These are phyloP conservation scores for Nakazawaea molendinolei DNA, from an alignment of 805 yeast genomes.

Conservation along the genomic window DNA sequence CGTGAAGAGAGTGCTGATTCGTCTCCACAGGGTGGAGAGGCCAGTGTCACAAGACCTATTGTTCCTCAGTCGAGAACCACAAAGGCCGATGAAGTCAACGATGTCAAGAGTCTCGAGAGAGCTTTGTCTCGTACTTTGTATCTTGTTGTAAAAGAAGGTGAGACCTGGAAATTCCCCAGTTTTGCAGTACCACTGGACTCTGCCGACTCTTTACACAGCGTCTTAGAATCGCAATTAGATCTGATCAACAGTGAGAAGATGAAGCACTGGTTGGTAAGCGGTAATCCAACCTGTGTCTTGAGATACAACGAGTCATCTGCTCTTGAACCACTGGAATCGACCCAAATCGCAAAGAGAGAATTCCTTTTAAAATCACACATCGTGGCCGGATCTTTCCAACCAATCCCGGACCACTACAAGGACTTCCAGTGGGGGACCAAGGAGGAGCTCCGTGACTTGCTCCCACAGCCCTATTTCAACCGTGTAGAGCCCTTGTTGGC, in stretches of 20 bases:
- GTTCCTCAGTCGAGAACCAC: constrained; percentile 67
- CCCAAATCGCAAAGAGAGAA: constrained; percentile 38
- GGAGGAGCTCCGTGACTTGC: constrained; percentile 59
- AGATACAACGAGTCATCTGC: constrained; percentile 32
- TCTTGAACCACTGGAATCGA: too few species aligned
- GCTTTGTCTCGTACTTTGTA: constrained; percentile 74
- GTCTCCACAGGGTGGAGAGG: constrained; percentile 21
- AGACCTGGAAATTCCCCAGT: constrained; percentile 75
- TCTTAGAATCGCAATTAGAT: constrained; percentile 72
- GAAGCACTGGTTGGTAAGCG: constrained; percentile 88
- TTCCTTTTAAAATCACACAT: constrained; percentile 84
- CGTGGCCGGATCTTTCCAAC: constrained; percentile 69
- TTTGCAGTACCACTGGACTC: constrained; percentile 45
- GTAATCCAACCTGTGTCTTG: constrained; percentile 73
- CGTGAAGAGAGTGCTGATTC: constrained; percentile 38
- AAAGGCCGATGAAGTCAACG: constrained; percentile 62
- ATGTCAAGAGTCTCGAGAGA: constrained; percentile 69
- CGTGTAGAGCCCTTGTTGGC: constrained; percentile 45
- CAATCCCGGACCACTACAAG: constrained; percentile 30
- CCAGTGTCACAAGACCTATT: constrained; percentile 63
- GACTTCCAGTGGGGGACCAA: constrained; percentile 81
- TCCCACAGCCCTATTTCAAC: constrained; percentile 47
- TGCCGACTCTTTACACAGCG: constrained; percentile 61
- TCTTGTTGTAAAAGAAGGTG: constrained; percentile 48
- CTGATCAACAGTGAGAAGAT: constrained; percentile 66